Base-by-base conservation (phyloP, 768 basidiomycete genomes). In the Hemileccinum impolitum region DNA sequence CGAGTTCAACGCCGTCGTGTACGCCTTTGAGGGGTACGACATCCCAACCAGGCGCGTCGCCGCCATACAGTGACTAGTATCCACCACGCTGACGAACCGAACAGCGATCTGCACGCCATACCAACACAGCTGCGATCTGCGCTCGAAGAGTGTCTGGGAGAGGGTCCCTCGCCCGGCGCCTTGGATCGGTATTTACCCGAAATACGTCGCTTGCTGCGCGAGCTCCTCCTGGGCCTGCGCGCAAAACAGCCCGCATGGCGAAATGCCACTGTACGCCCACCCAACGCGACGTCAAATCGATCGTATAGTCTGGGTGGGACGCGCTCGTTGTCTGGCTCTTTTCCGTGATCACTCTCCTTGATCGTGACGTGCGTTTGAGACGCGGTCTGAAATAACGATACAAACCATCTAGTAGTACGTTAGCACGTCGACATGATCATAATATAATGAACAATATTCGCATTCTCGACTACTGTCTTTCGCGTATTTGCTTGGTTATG, bases 1-100 rank as follows among this genome's bases (percentile, higher is more conserved):
- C 61, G 87, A 94, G 57, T 94, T 96, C 73, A 93, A 94, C 66
- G 69, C 76, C 3, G 85, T 85, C 36, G 79, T 90, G 18, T 74
- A 70, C 34, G 89, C 92, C 0, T 96, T 98, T 61, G 76, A 79
- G 10, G 71, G 74, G 30, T 80, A 85, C 56, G 75, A 79, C 35
- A 90, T 98, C 53, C 78, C 85, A 52, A 80, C 94, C 58, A 84
- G 76, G 94, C 92, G 55, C 62, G 82, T 9, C 28, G 9, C 3
- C 2, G 2, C 28, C 28, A 30, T 12, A n/a, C n/a, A n/a, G n/a
- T n/a, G n/a, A n/a, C n/a, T n/a, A n/a, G n/a, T n/a, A 8, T 30
- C 28, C 14, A 31, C 30, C 44, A 12, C 25, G 25, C 17, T 45
- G 43, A 45, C 43, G 7, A 18, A 14, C 12, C 25, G 1, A 6